Conservation (phyloP, 306 rosid species). For the Sphenostylis stenocarpa region DNA sequence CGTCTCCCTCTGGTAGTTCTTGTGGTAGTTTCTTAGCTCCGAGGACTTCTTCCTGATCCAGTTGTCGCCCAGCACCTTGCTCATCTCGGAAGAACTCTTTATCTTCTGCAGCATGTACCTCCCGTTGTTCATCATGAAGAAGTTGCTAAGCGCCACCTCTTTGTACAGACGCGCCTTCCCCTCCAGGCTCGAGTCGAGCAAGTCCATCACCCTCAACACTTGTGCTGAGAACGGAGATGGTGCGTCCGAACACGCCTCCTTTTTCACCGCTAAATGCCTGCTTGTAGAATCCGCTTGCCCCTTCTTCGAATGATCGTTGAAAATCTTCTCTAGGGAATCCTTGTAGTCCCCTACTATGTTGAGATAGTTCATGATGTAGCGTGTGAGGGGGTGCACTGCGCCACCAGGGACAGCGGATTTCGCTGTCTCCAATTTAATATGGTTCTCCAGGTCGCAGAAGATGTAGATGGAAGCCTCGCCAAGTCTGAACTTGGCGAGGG, state of each 20-base stretch:
- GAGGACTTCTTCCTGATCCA: conserved; percentile 80
- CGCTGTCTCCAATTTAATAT: conserved; percentile 35
- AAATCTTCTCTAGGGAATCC: conserved; percentile 48
- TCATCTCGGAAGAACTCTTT: conserved; percentile 60
- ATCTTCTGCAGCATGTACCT: conserved; percentile 82
- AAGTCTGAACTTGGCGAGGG: conserved; percentile 37
- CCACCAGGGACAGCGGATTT: conserved; percentile 50
- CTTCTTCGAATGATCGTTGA: conserved; percentile 47
- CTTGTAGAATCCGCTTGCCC: conserved; percentile 53
- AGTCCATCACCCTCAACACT: conserved; percentile 57
- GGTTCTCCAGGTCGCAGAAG: conserved; percentile 45
- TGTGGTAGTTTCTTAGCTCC: conserved; percentile 67
- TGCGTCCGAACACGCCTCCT: not conserved
- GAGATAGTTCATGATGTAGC: conserved; percentile 57
- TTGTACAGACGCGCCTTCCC: conserved; percentile 61
- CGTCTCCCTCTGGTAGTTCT: conserved; percentile 76
- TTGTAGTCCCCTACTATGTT: conserved; percentile 44
- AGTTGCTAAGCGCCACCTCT: conserved; percentile 56
- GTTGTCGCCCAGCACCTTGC: conserved; percentile 63
- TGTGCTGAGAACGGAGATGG: conserved; percentile 52
- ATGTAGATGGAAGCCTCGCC: conserved; percentile 46
- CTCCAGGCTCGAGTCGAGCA: conserved; percentile 61
- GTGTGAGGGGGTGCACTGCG: conserved; percentile 51
- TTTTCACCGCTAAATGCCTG: conserved; percentile 17
- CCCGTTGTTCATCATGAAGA: conserved; percentile 97